Evolutionary conservation across 768 basidiomycete genomes (phyloP).

Genomic region (Trametes meyenii): DNA sequence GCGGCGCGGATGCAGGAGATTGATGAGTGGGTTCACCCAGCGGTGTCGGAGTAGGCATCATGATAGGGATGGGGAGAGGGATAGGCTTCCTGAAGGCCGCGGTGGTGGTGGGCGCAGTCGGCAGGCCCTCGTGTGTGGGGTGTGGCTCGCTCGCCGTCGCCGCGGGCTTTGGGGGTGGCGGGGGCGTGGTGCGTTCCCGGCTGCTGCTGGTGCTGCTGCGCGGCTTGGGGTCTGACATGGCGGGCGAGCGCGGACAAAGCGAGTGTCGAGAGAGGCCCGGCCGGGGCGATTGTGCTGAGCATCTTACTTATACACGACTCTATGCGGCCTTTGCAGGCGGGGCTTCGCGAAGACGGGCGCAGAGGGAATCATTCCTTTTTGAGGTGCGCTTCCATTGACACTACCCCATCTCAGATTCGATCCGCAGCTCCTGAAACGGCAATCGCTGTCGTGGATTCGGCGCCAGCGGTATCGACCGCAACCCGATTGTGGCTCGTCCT

Average conservation of each 20-base stretch:
- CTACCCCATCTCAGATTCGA: background rate
- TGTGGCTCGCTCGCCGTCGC: slow-evolving; percentile 9
- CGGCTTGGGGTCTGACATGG: background rate
- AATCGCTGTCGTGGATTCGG: background rate
- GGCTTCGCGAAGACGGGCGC: slow-evolving; percentile 9
- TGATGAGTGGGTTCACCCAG: background rate
- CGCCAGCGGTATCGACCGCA: background rate
- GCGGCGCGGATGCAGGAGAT: slow-evolving; percentile 2
- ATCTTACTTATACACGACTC: background rate
- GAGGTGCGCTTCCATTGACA: slow-evolving; percentile 8
- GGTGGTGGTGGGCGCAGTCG: background rate
- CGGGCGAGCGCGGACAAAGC: background rate
- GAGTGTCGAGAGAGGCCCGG: background rate
- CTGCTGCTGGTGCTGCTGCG: slow-evolving; percentile 9
- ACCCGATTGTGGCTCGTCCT: no score
- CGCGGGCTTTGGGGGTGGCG: background rate
- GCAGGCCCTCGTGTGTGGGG: slow-evolving; percentile 10
- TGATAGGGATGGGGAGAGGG: slow-evolving; percentile 10
- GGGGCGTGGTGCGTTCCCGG: slow-evolving; percentile 2
- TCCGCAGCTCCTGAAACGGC: slow-evolving; percentile 6
- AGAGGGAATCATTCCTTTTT: slow-evolving; percentile 14
- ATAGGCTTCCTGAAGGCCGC: slow-evolving; percentile 19
- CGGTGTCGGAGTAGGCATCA: slow-evolving; percentile 5
- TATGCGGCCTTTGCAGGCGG: background rate
- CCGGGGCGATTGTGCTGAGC: background rate